phyloP scores from a whole-genome alignment of 257 asterid species.

The Primulina tabacum region DNA sequence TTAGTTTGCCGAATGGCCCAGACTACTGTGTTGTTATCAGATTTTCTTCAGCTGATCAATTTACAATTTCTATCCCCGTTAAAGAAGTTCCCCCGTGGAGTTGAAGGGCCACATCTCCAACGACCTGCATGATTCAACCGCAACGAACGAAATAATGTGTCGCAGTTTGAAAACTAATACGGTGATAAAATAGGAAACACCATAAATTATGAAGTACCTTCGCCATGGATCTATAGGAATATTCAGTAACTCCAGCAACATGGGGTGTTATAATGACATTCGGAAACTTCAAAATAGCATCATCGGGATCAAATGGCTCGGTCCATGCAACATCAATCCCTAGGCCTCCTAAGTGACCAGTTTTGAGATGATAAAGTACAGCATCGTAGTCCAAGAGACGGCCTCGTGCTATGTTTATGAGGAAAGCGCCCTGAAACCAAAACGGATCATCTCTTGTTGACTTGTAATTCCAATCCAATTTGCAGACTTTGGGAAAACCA shows the following conservation, averaged over 20 bases:
- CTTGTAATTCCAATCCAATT: neutral
- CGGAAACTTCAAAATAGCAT: slow-evolving; percentile 66
- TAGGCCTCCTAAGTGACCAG: slow-evolving; percentile 91
- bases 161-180: neutral
- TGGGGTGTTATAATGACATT: slow-evolving; percentile 90
- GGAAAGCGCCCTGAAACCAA: slow-evolving; percentile 62
- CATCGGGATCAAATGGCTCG: slow-evolving; percentile 93
- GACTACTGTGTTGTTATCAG: neutral
- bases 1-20: neutral
- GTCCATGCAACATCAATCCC: slow-evolving; percentile 97
- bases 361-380: slow-evolving; percentile 56
- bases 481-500: neutral
- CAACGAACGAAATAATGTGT: neutral
- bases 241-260: slow-evolving; percentile 86
- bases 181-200: neutral
- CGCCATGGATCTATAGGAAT: slow-evolving; percentile 75
- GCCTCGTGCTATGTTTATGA: slow-evolving; percentile 84
- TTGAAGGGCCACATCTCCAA: slow-evolving; percentile 82
- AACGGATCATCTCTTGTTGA: neutral
- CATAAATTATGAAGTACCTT: slow-evolving; percentile 43
- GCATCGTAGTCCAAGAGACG: slow-evolving; percentile 81
- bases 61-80: slow-evolving; percentile 66
- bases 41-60: slow-evolving; percentile 35
- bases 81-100: slow-evolving; percentile 52
- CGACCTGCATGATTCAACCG: slow-evolving; percentile 49